Conservation (phyloP, 2,329 filamentous ascomycete genomes). For the Alternaria gaisen region DNA sequence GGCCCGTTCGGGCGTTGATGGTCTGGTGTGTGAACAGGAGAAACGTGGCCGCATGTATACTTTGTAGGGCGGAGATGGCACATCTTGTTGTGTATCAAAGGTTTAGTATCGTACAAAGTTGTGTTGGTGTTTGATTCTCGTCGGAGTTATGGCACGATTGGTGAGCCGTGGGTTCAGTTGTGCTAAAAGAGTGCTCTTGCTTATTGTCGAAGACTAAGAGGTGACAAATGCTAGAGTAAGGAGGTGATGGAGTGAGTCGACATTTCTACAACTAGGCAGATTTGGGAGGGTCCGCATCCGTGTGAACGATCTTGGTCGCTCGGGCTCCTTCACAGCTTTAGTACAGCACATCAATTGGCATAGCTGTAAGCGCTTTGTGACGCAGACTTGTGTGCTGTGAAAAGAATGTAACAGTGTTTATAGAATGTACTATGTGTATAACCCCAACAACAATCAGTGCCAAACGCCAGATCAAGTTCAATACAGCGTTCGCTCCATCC, state of each 20-base stretch:
- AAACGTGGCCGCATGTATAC: constrained; percentile 18
- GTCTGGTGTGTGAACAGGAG: constrained; percentile 11
- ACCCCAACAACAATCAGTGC: neutral
- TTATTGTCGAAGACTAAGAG: neutral
- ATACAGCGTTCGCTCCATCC: neutral
- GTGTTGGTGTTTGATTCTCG: neutral
- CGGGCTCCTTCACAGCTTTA: constrained; percentile 2
- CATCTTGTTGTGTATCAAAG: constrained; percentile 3
- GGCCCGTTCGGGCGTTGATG: constrained; percentile 1
- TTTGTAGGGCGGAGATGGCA: constrained; percentile 13
- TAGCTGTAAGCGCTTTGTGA: neutral
- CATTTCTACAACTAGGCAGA: too few species aligned
- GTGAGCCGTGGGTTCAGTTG: neutral
- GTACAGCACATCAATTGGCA: neutral
- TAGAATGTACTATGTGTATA: constrained; percentile 3
- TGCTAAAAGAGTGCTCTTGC: neutral
- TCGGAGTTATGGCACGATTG: neutral
- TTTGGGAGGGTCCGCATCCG: neutral
- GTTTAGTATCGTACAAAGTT: neutral
- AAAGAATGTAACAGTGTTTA: constrained; percentile 3
- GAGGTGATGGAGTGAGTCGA: neutral
- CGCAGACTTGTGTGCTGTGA: neutral
- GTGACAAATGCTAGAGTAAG: neutral
- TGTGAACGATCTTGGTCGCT: neutral
- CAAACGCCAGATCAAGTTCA: constrained; percentile 1